phyloP scores from a whole-genome alignment of 2,329 filamentous ascomycete genomes.

The Beauveria pseudobassiana region DNA sequence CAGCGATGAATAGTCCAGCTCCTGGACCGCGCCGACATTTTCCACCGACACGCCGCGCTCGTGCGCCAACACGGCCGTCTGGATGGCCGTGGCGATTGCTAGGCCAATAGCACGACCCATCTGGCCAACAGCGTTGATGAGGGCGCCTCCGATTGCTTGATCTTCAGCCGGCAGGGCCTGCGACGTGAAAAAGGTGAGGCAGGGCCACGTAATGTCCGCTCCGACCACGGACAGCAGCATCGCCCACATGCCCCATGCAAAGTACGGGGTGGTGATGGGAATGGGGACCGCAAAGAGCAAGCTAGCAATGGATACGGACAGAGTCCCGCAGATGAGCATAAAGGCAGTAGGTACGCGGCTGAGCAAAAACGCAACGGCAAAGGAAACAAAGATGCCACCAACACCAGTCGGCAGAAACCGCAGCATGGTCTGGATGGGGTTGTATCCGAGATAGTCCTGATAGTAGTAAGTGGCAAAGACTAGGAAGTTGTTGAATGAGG shows the following conservation, averaged over 20 bases:
- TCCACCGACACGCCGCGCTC: conserved; percentile 36
- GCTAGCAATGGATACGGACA: conserved; percentile 45
- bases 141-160: conserved; percentile 59
- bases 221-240: conserved; percentile 60
- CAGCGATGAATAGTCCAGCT: conserved; percentile 40
- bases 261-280: conserved; percentile 52
- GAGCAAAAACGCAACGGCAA: conserved; percentile 48
- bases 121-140: conserved; percentile 60
- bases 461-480: conserved; percentile 64
- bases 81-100: conserved; percentile 56
- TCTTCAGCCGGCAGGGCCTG: conserved; percentile 54
- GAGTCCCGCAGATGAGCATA: conserved; percentile 50
- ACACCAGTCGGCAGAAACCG: conserved; percentile 62
- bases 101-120: conserved; percentile 59
- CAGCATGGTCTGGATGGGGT: conserved; percentile 57
- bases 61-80: conserved; percentile 52
- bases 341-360: conserved; percentile 49
- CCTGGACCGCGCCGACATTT: conserved; percentile 32
- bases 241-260: conserved; percentile 58
- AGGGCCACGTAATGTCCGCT: conserved; percentile 59
- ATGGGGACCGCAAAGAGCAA: conserved; percentile 60
- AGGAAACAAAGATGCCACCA: conserved; percentile 48
- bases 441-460: conserved; percentile 57
- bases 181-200: conserved; percentile 58
- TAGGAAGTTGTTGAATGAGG: conserved; percentile 60